These are phyloP conservation scores for Aspergillus melleus DNA, from an alignment of 2,329 filamentous ascomycete genomes.

Conservation along the genomic window DNA sequence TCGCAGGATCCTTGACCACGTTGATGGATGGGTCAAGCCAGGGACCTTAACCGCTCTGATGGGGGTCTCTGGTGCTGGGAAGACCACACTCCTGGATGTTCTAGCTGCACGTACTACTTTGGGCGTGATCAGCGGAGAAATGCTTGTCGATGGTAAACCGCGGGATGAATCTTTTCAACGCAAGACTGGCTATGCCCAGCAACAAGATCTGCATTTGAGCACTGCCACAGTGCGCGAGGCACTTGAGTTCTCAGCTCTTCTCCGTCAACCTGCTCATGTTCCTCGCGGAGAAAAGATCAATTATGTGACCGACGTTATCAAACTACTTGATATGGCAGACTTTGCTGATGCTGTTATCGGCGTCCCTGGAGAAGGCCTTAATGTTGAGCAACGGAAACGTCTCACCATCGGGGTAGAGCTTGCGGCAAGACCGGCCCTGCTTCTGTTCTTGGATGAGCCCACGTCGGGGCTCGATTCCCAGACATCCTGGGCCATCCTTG, in stretches of 20 bases:
- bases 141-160: slow-evolving; percentile 54
- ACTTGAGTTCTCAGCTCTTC: slow-evolving; percentile 48
- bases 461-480: slow-evolving; percentile 85
- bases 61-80: slow-evolving; percentile 60
- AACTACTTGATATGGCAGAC: slow-evolving; percentile 78
- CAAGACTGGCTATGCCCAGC: slow-evolving; percentile 64
- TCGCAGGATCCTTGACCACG: slow-evolving; percentile 58
- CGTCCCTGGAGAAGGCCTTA: slow-evolving; percentile 68
- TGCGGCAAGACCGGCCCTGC: slow-evolving; percentile 76
- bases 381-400: slow-evolving; percentile 61
- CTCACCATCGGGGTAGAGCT: slow-evolving; percentile 88
- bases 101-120: slow-evolving; percentile 56
- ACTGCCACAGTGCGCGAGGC: slow-evolving; percentile 83
- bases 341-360: slow-evolving; percentile 83
- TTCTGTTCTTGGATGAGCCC: slow-evolving; percentile 85
- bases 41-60: slow-evolving; percentile 54
- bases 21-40: slow-evolving; percentile 54
- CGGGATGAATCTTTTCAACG: slow-evolving; percentile 58
- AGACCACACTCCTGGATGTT: slow-evolving; percentile 57
- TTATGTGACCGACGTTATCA: slow-evolving; percentile 76
- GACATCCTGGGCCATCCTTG: slow-evolving; percentile 80
- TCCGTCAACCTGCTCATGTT: slow-evolving; percentile 69
- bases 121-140: slow-evolving; percentile 56
- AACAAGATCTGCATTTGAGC: slow-evolving; percentile 71
- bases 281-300: slow-evolving; percentile 70